Base-by-base conservation (phyloP, 805 yeast genomes). In the Candida ponderosae region DNA sequence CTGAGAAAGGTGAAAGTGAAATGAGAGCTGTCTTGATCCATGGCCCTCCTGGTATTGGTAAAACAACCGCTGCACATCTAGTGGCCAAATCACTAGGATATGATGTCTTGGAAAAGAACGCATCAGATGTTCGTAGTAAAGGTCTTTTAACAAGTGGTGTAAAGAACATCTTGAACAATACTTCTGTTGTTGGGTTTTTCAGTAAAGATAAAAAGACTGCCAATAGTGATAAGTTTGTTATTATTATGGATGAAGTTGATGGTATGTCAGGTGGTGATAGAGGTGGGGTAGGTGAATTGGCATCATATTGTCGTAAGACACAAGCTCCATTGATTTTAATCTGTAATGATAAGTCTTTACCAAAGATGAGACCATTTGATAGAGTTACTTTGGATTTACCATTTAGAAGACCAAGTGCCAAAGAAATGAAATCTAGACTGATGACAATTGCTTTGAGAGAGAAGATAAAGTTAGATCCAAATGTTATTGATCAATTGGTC, bases 211-310 rank as follows among this genome's bases (percentile, higher is more conserved):
- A 47, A 10, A 54, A 52, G 33, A 46, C 41, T 15, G 43, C 37
- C 2, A 72, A 75, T 46, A 66, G 72, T 34, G 70, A 72, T 36
- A 79, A 74, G 42, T 79, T 90, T 48, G 86, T 88, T 38, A 68
- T 93, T 33, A 82, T 93, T 44, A 88, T 93, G 97, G 99, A 93
- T 62, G 99, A 93, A 64, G 97, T 93, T 23, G 99, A 93, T 59
- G 99, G 99, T 48, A 93, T 93, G 97, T 86, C 96, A 30, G 88
- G 94, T 54, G 99, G 99, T 45, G 99, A 93, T 60, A 81, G 93
- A 50, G 99, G 99, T 43, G 99, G 99, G 44, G 96, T 93, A 20
- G 97, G 96, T 18, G 94, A 88, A 42, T 70, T 93, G 59, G 87
- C 97, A 0, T 79, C 81, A 30, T 81, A 86, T 48, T 89, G 97